phyloP scores from a whole-genome alignment of 768 basidiomycete species.

The Suillus hirtellus region DNA sequence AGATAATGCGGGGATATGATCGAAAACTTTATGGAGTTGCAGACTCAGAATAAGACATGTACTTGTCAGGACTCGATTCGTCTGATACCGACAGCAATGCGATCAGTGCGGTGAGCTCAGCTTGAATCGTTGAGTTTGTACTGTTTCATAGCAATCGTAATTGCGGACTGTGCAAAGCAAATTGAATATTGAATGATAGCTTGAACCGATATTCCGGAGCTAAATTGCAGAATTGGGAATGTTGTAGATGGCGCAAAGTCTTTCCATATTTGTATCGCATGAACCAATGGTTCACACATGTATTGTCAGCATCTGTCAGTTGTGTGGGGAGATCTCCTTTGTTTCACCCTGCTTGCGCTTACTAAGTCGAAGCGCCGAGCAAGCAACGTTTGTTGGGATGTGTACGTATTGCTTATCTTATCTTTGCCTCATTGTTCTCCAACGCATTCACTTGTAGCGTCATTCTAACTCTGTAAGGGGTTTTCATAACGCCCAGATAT shows the following conservation, averaged over 20 bases:
- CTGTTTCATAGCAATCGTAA: neutral
- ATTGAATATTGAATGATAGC: neutral
- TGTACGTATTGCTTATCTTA: slow-evolving; percentile 2
- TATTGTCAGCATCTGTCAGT: too few species aligned
- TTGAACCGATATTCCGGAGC: neutral
- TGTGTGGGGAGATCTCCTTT: too few species aligned
- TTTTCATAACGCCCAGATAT: neutral
- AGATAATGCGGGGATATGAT: slow-evolving; percentile 3
- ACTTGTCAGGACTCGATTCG: neutral
- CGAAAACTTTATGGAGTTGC: neutral
- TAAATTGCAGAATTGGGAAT: neutral
- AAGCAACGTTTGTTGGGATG: neutral
- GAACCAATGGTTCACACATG: too few species aligned
- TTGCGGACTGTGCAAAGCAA: too few species aligned
- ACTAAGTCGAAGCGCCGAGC: too few species aligned
- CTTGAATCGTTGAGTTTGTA: too few species aligned
- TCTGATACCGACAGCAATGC: too few species aligned
- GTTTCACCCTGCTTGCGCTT: too few species aligned
- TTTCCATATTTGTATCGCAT: neutral
- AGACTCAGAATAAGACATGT: slow-evolving; percentile 7
- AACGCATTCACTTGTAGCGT: neutral
- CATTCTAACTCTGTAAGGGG: neutral
- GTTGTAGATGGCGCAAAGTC: neutral
- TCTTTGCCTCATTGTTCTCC: neutral
- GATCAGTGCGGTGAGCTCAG: too few species aligned